These are phyloP conservation scores for Penicillium atrosanguineum DNA, from an alignment of 495 filamentous ascomycete genomes.

Conservation along the genomic window DNA sequence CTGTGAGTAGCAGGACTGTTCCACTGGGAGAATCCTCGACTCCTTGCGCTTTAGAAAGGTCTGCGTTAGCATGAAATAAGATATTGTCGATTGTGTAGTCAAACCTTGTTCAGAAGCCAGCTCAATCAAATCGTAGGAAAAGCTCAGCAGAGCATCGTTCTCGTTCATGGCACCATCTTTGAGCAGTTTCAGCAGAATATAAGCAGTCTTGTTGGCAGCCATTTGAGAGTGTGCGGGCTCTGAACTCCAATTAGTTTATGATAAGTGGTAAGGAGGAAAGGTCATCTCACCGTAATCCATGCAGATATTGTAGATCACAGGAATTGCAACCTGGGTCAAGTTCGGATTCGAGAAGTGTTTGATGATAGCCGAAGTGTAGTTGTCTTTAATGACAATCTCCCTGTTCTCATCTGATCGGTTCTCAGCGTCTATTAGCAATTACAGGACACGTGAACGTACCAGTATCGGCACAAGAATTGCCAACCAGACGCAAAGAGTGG, in stretches of 20 bases:
- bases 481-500: conserved; percentile 66
- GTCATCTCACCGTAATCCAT: conserved; percentile 66
- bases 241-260: conserved; percentile 21
- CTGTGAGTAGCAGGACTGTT: conserved; percentile 38
- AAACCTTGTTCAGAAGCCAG: conserved; percentile 43
- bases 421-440: conserved; percentile 10
- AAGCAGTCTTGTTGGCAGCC: conserved; percentile 53
- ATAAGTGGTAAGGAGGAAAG: neutral
- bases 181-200: conserved; percentile 39
- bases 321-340: conserved; percentile 55
- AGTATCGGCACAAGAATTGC: conserved; percentile 80
- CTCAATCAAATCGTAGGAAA: conserved; percentile 41
- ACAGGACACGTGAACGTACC: conserved; percentile 42
- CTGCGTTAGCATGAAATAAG: neutral
- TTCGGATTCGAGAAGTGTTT: conserved; percentile 47
- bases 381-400: conserved; percentile 58
- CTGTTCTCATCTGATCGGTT: conserved; percentile 65
- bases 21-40: conserved; percentile 39
- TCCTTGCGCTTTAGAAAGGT: conserved; percentile 27
- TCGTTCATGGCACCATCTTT: conserved; percentile 31
- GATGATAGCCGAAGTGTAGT: conserved; percentile 56
- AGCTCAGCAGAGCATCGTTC: conserved; percentile 35
- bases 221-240: conserved; percentile 60
- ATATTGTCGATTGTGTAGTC: neutral
- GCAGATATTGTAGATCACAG: conserved; percentile 71